Conservation (phyloP, 1,139 yeast genomes). For the Lodderomyces metapsilosis region DNA sequence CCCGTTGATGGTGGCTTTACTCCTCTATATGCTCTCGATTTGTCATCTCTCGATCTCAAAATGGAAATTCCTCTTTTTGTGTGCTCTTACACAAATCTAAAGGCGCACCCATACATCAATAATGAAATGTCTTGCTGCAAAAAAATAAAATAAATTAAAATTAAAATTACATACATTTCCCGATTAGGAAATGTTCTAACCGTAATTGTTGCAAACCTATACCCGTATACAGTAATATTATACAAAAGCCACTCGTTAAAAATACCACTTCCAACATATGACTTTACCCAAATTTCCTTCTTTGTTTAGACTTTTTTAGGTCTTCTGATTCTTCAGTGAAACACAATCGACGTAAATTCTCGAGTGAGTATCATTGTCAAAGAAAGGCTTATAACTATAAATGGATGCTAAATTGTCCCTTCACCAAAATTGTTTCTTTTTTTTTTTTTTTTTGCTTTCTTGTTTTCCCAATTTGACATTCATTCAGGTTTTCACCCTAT, state of each 20-base stretch:
- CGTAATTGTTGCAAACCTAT: background rate
- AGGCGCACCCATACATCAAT: background rate
- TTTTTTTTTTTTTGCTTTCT: background rate
- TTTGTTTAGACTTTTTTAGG: background rate
- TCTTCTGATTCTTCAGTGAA: background rate
- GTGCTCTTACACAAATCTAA: background rate
- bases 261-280: background rate
- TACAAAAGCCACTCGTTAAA: background rate
- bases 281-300: background rate
- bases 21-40: background rate
- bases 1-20: background rate
- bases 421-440: background rate
- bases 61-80: background rate
- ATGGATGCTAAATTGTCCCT: constrained; percentile 1
- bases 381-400: background rate
- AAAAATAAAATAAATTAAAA: background rate
- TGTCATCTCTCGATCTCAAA: background rate
- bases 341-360: background rate
- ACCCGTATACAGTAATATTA: background rate
- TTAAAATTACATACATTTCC: background rate
- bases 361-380: background rate
- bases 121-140: background rate
- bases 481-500: background rate
- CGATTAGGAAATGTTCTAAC: background rate
- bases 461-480: background rate